Conservation (phyloP, 768 basidiomycete genomes). For the Pleurotus platypus region DNA sequence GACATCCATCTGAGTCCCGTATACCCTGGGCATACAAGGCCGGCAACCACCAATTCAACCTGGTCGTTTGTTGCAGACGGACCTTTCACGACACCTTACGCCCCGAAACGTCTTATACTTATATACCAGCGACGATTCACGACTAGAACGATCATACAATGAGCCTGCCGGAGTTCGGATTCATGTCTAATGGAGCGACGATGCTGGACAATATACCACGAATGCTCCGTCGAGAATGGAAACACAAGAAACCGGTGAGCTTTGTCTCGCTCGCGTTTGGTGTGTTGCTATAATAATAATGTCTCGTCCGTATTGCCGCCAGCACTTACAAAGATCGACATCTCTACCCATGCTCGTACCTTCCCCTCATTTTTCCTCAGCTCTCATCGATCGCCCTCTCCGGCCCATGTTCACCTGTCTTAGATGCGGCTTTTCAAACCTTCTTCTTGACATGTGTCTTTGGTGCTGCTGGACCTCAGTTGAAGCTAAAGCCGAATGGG, state of each 20-base stretch:
- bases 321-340: conserved; percentile 42
- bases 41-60: background rate
- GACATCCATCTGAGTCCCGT: background rate
- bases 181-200: background rate
- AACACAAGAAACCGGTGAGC: conserved; percentile 6
- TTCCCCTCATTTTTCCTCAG: conserved; percentile 16
- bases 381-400: conserved; percentile 13
- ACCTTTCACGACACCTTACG: background rate
- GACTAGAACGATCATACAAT: background rate
- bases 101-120: background rate
- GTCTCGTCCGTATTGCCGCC: background rate
- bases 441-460: conserved; percentile 45
- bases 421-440: conserved; percentile 43
- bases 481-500: conserved; percentile 34
- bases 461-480: conserved; percentile 49
- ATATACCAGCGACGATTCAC: conserved; percentile 2
- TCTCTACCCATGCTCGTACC: conserved; percentile 45
- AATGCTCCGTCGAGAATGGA: conserved; percentile 4
- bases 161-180: background rate
- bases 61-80: background rate
- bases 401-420: conserved; percentile 44
- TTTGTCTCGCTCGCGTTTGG: background rate
- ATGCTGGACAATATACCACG: conserved; percentile 6
- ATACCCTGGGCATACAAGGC: background rate
- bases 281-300: background rate